Percentiles rank a stretch among this genome's conserved stretches.
phyloP scores from a whole-genome alignment of 768 basidiomycete genomes.

The Suillus subluteus region DNA sequence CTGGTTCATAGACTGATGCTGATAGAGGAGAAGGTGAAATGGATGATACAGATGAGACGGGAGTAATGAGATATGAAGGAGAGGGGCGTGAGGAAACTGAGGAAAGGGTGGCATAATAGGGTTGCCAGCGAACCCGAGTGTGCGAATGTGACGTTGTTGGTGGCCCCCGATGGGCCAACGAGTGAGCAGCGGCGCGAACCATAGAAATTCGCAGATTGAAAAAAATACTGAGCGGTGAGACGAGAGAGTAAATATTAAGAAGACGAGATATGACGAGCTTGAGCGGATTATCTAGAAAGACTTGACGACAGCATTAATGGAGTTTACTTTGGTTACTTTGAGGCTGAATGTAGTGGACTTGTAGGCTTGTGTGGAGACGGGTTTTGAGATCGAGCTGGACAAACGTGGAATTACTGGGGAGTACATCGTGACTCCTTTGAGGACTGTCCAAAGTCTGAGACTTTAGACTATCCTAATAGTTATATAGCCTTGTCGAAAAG shows the following conservation, averaged over 20 bases:
- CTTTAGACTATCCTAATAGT: constrained; percentile 46
- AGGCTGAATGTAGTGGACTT: constrained; percentile 17
- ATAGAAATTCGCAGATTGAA: constrained; percentile 33
- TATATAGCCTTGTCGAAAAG: constrained; percentile 30
- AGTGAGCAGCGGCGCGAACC: constrained; percentile 44
- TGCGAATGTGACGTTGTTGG: constrained; percentile 56
- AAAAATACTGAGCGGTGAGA: constrained; percentile 28
- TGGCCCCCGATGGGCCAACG: constrained; percentile 73
- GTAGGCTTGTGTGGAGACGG: constrained; percentile 19
- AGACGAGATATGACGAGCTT: constrained; percentile 17
- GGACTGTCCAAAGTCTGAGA: constrained; percentile 36
- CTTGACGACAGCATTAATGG: constrained; percentile 38
- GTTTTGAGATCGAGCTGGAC: constrained; percentile 24
- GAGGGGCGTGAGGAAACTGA: constrained; percentile 41
- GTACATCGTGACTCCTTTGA: constrained; percentile 45
- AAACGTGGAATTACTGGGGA: constrained; percentile 29
- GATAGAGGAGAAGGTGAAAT: constrained; percentile 44
- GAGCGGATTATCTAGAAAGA: constrained; percentile 39
- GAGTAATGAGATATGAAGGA: constrained; percentile 58
- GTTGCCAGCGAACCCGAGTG: constrained; percentile 75
- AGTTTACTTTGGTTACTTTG: constrained; percentile 25
- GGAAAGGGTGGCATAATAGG: constrained; percentile 57
- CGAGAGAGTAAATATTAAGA: constrained; percentile 13
- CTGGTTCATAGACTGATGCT: constrained; percentile 40
- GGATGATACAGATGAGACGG: constrained; percentile 55